These are phyloP conservation scores for Lipomyces lipofer DNA, from an alignment of 805 yeast species.

Conservation along the genomic window DNA sequence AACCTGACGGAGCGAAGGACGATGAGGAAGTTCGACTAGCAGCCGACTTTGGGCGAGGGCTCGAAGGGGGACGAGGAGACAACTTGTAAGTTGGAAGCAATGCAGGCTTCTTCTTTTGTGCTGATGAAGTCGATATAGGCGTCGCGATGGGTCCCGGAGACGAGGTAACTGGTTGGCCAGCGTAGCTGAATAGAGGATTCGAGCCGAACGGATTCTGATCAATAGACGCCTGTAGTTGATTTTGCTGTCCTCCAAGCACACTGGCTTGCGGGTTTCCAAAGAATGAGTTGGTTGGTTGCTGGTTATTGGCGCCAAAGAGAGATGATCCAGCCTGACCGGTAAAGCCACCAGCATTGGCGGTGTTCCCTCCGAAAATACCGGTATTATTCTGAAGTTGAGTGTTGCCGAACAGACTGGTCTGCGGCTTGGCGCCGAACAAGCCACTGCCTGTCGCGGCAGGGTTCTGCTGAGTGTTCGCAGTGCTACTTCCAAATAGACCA, in stretches of 20 bases:
- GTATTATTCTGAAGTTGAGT: constrained; percentile 15
- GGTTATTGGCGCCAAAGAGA: constrained; percentile 28
- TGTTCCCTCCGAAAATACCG: constrained; percentile 32
- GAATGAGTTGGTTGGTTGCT: constrained; percentile 24
- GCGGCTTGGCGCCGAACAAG: constrained; percentile 37
- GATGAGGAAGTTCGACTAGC: constrained; percentile 14
- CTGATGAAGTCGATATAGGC: constrained; percentile 42
- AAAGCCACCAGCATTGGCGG: constrained; percentile 46
- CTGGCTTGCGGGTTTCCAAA: constrained; percentile 21
- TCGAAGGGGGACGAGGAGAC: constrained; percentile 62
- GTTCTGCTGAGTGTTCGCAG: constrained; percentile 23
- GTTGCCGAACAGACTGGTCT: constrained; percentile 33
- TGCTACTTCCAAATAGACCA: constrained; percentile 32
- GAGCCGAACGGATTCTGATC: constrained; percentile 75
- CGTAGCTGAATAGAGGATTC: constrained; percentile 59
- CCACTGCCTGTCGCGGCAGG: constrained; percentile 32
- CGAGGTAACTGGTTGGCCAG: constrained; percentile 42
- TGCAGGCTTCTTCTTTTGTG: constrained; percentile 60
- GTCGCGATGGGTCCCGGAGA: constrained; percentile 50
- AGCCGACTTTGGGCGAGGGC: constrained; percentile 29
- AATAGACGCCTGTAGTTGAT: constrained; percentile 40
- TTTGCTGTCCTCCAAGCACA: constrained; percentile 32
- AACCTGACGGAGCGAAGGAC: constrained; percentile 4
- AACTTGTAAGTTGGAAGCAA: constrained; percentile 61
- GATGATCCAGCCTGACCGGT: constrained; percentile 38